Conservation (phyloP, 805 yeast species). For the Lachancea thermotolerans region DNA sequence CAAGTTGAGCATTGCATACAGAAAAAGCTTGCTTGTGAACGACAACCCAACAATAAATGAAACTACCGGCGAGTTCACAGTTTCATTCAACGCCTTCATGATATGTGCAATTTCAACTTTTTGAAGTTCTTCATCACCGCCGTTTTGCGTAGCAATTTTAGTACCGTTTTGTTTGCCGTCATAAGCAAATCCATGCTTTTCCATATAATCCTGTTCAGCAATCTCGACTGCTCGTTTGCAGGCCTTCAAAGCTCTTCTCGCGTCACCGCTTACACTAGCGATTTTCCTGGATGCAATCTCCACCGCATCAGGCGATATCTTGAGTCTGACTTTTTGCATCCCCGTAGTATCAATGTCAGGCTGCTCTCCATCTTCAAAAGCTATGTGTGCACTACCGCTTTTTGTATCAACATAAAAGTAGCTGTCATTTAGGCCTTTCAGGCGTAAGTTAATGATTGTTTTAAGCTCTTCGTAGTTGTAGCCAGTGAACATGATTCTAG, state of each 20-base stretch:
- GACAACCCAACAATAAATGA: slow-evolving; percentile 54
- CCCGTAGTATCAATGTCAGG: slow-evolving; percentile 3
- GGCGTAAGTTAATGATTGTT: slow-evolving; percentile 63
- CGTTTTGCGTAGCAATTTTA: slow-evolving; percentile 14
- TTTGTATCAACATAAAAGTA: slow-evolving; percentile 30
- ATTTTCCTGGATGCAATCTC: slow-evolving; percentile 91
- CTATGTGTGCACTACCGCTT: slow-evolving; percentile 34
- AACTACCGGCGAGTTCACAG: slow-evolving; percentile 67
- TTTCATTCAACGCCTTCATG: slow-evolving; percentile 70
- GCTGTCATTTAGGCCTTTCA: slow-evolving; percentile 42
- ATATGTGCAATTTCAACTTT: slow-evolving; percentile 68
- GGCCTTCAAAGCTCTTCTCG: slow-evolving; percentile 82
- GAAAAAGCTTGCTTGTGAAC: slow-evolving; percentile 60
- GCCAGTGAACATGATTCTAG: slow-evolving; percentile 82
- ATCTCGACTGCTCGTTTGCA: slow-evolving; percentile 85
- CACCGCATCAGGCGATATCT: slow-evolving; percentile 62
- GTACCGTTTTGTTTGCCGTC: slow-evolving; percentile 21
- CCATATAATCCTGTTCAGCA: slow-evolving; percentile 58
- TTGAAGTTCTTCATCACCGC: slow-evolving; percentile 36
- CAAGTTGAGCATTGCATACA: slow-evolving; percentile 61
- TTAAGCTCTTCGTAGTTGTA: slow-evolving; percentile 75
- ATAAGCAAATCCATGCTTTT: slow-evolving; percentile 29
- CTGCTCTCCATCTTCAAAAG: slow-evolving; percentile 14
- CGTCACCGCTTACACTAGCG: slow-evolving; percentile 96
- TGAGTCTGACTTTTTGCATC: slow-evolving; percentile 28